phyloP scores from a whole-genome alignment of 805 yeast species.

The Ogataea ganodermae region DNA sequence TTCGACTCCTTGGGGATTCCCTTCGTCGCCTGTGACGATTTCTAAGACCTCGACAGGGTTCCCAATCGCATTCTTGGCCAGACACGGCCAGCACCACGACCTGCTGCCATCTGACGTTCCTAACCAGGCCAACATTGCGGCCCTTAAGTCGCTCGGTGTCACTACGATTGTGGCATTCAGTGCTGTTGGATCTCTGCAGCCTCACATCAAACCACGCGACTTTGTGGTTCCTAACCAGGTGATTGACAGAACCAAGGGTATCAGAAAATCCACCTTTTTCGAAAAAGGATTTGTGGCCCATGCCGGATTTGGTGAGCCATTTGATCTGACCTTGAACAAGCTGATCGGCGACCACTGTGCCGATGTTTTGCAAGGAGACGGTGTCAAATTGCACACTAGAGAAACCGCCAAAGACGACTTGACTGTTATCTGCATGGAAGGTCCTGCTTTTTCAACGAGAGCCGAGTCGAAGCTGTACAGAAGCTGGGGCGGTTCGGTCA shows the following conservation, averaged over 20 bases:
- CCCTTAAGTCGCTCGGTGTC: slow-evolving; percentile 84
- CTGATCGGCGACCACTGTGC: slow-evolving; percentile 58
- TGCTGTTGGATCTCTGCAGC: slow-evolving; percentile 94
- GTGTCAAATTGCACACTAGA: slow-evolving; percentile 65
- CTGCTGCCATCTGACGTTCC: slow-evolving; percentile 92
- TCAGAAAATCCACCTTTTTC: slow-evolving; percentile 85
- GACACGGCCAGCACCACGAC: slow-evolving; percentile 93
- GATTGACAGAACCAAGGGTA: slow-evolving; percentile 96
- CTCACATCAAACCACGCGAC: slow-evolving; percentile 88
- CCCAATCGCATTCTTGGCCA: slow-evolving; percentile 89
- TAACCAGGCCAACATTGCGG: slow-evolving; percentile 91
- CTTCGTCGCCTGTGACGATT: slow-evolving; percentile 91
- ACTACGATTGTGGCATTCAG: slow-evolving; percentile 87
- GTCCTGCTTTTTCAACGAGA: slow-evolving; percentile 96
- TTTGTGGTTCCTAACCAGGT: slow-evolving; percentile 96
- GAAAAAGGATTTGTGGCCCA: slow-evolving; percentile 95
- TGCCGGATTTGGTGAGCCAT: slow-evolving; percentile 97
- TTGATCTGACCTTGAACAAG: slow-evolving; percentile 71
- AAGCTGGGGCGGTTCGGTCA: slow-evolving; percentile 90
- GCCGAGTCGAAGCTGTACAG: slow-evolving; percentile 90
- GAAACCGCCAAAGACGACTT: slow-evolving; percentile 66
- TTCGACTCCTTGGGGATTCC: slow-evolving; percentile 96
- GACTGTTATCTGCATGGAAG: slow-evolving; percentile 96
- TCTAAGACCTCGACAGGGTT: slow-evolving; percentile 76
- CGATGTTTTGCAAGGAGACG: slow-evolving; percentile 57